Evolutionary conservation across 2,329 filamentous ascomycete genomes (phyloP), one percentile per base, ranked within the genome.

Genomic region (Pyrenophora seminiperda): DNA sequence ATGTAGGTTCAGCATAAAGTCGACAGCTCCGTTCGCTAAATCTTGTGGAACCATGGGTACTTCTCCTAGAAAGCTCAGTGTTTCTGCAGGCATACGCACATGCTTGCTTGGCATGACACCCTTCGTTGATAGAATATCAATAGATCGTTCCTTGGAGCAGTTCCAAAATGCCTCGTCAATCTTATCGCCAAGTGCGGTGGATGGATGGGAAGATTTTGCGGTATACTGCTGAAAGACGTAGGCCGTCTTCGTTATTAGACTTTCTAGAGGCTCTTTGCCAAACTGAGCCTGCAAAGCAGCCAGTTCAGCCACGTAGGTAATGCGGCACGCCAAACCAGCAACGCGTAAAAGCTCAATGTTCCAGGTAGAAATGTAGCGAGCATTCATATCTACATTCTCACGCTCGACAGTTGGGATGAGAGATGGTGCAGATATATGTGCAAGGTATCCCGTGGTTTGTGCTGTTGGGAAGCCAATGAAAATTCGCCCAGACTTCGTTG

Each of bases 391-490:
- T 50, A 99, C 96, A 45, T 91, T 94, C 70, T 99, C 94, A 68
- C 94, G 86, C 73, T 99, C 94, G 2, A 99, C 95, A 0, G 94
- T 99, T 0, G 94, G 94, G 49, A 99, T 99, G 11, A 99, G 87
- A 0, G 93, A 97, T 1, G 92, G 94, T 0, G 94, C 94, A 10
- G 93, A 97, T 22, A 99, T 89, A 72, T 99, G 94, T 69, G 95
- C 89, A 13, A 93, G 89, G 20, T 93, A 86, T 46, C 93, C 94
- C 0, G 95, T 99, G 0, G 94, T 99, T 76, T 99, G 94, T 61
- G 93, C 92, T 1, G 94, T 99, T 3, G 94, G 93, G 67, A 99
- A 99, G 0, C 94, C 94, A 66, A 99, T 99, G 66, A 97, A 99
- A 46, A 99, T 89, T 44, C 90, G 87, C 5, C 94, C 94, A 62